These are phyloP conservation scores for Periconia macrospinosa DNA, from an alignment of 2,329 filamentous ascomycete genomes.

Conservation along the genomic window DNA sequence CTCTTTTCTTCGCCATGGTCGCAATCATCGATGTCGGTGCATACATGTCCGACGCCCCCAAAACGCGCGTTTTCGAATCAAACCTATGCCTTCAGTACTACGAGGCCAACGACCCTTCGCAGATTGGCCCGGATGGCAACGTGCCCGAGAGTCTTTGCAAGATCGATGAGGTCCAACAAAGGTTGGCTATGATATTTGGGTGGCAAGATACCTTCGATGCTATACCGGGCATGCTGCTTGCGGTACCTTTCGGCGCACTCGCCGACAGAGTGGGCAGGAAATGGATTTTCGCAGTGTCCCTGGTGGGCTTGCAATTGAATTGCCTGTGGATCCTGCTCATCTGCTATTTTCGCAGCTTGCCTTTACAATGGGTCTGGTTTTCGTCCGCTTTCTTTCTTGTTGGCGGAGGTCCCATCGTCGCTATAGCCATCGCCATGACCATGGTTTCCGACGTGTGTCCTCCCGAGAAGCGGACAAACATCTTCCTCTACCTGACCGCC, in stretches of 20 bases:
- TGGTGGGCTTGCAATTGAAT: constrained; percentile 45
- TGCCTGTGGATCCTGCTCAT: constrained; percentile 36
- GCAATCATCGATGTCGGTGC: constrained; percentile 50
- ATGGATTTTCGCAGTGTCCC: constrained; percentile 45
- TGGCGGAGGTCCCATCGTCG: constrained; percentile 52
- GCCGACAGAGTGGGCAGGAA: constrained; percentile 53
- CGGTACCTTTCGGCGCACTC: constrained; percentile 53
- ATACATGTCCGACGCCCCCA: constrained; percentile 48
- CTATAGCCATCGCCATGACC: constrained; percentile 51
- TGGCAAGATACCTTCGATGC: constrained; percentile 53
- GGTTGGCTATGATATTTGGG: constrained; percentile 54
- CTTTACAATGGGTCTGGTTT: constrained; percentile 52
- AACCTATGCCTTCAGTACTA: constrained; percentile 54
- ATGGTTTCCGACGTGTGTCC: constrained; percentile 56
- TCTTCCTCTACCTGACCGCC: constrained; percentile 32
- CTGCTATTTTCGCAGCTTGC: constrained; percentile 42
- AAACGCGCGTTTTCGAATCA: constrained; percentile 53
- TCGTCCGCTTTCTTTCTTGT: constrained; percentile 50
- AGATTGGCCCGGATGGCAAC: constrained; percentile 45
- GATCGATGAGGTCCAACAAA: constrained; percentile 51
- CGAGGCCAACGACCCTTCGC: constrained; percentile 43
- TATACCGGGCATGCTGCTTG: constrained; percentile 47
- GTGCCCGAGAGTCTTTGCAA: constrained; percentile 55
- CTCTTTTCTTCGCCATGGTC: constrained; percentile 46
- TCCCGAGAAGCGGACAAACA: constrained; percentile 44